Conservation (phyloP, 257 asterid genomes). For the Solanum ossicruentum region DNA sequence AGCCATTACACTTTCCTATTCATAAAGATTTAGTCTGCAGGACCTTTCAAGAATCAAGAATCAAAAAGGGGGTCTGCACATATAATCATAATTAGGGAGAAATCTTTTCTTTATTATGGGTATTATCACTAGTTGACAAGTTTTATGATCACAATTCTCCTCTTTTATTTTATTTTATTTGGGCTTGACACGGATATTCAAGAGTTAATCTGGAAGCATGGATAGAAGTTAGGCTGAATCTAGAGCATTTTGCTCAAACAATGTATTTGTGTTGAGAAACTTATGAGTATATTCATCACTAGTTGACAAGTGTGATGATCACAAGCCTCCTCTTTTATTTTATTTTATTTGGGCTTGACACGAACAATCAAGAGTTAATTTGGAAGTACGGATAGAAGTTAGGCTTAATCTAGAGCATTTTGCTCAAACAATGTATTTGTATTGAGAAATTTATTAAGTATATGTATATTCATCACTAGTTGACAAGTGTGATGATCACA, state of each 20-base stretch:
- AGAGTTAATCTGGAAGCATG: neutral
- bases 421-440: neutral
- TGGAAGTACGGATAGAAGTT: neutral
- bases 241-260: neutral
- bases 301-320: neutral
- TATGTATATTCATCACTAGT: neutral
- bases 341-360: too few relatives aligned
- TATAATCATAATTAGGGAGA: constrained; percentile 1
- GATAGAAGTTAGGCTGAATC: neutral
- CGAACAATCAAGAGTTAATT: neutral
- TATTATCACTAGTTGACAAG: neutral
- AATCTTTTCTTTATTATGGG: neutral
- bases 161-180: neutral
- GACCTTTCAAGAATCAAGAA: neutral
- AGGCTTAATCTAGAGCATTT: neutral
- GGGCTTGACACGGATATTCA: neutral
- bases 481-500: neutral
- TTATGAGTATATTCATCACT: neutral
- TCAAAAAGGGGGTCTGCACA: neutral
- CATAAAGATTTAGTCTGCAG: neutral
- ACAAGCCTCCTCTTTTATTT: neutral
- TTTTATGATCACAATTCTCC: neutral
- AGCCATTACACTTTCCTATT: neutral
- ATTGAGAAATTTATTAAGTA: neutral
- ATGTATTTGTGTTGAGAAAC: neutral